Evolutionary conservation across 768 basidiomycete species (phyloP).

Genomic region (Trametes cingulata): DNA sequence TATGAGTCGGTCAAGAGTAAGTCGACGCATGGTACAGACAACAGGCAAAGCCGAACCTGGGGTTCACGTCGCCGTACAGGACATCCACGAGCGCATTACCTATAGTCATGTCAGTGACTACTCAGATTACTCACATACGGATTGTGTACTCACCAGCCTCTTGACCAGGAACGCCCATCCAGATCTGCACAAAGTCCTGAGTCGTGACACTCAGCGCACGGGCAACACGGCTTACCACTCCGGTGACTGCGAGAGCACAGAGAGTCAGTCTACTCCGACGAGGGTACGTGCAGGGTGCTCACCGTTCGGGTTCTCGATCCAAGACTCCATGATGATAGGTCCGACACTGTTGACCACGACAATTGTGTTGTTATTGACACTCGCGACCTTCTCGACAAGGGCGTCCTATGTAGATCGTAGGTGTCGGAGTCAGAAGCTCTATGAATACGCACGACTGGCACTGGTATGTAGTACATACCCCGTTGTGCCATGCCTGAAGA

Average conservation of each 20-base stretch:
- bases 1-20: not conserved
- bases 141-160: constrained; percentile 50
- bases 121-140: no score
- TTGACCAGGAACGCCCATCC: constrained; percentile 47
- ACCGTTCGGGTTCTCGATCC: constrained; percentile 50
- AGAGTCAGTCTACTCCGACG: not conserved
- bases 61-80: constrained; percentile 49
- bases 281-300: constrained; percentile 21
- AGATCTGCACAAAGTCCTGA: constrained; percentile 19
- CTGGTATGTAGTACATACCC: constrained; percentile 24
- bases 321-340: constrained; percentile 46
- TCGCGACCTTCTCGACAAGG: constrained; percentile 50
- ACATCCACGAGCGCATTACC: constrained; percentile 45
- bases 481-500: constrained; percentile 30
- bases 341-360: constrained; percentile 72
- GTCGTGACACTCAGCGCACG: constrained; percentile 42
- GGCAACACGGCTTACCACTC: constrained; percentile 10
- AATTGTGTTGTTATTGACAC: constrained; percentile 57
- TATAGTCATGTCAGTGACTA: not conserved
- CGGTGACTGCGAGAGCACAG: constrained; percentile 24
- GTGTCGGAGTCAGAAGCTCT: not conserved
- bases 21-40: not conserved
- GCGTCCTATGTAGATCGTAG: constrained; percentile 18
- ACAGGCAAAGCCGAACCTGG: constrained; percentile 39
- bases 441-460: no score